Percentiles rank a stretch among this genome's conserved stretches.
Conservation (phyloP, 2,329 filamentous ascomycete species). For the Colletotrichum falcatum region DNA sequence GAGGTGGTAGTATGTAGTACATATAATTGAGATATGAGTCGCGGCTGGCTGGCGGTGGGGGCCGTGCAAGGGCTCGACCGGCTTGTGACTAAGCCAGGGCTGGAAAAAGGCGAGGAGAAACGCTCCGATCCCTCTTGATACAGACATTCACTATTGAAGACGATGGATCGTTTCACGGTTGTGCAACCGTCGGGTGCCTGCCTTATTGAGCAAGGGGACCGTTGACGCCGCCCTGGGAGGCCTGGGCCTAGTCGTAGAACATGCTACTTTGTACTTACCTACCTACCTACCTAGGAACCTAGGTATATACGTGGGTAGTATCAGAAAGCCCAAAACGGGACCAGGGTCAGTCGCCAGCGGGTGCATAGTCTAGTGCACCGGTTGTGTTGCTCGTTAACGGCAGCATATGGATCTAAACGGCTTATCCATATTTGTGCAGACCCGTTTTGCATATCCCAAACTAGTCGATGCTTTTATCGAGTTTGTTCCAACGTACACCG, state of each 20-base stretch:
- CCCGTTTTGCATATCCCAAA: neutral
- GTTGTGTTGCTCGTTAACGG: neutral
- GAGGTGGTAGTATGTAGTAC: slow-evolving; percentile 1
- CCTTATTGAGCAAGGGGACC: neutral
- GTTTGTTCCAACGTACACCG: neutral
- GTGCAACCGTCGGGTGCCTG: slow-evolving; percentile 12
- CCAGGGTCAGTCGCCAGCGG: neutral
- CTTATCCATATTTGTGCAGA: slow-evolving; percentile 12
- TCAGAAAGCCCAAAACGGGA: neutral
- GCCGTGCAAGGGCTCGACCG: slow-evolving; percentile 25
- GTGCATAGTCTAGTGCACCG: neutral
- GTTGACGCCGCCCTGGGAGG: slow-evolving; percentile 1
- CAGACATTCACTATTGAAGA: slow-evolving; percentile 2
- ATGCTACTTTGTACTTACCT: too few relatives aligned
- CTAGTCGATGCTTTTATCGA: slow-evolving; percentile 12
- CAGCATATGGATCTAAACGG: slow-evolving; percentile 25
- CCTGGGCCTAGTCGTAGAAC: neutral
- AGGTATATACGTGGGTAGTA: too few relatives aligned
- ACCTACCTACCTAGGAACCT: too few relatives aligned
- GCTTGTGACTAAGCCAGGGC: slow-evolving; percentile 27
- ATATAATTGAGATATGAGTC: slow-evolving; percentile 33
- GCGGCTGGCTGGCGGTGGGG: slow-evolving; percentile 18
- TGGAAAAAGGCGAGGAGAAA: slow-evolving; percentile 14
- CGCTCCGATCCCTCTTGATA: slow-evolving; percentile 26
- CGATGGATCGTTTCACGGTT: slow-evolving; percentile 26